Percentiles rank a stretch among this genome's conserved stretches.
Evolutionary conservation across 139 green algal species (phyloP).

Genomic region (Raphidocelis subcapitata): DNA sequence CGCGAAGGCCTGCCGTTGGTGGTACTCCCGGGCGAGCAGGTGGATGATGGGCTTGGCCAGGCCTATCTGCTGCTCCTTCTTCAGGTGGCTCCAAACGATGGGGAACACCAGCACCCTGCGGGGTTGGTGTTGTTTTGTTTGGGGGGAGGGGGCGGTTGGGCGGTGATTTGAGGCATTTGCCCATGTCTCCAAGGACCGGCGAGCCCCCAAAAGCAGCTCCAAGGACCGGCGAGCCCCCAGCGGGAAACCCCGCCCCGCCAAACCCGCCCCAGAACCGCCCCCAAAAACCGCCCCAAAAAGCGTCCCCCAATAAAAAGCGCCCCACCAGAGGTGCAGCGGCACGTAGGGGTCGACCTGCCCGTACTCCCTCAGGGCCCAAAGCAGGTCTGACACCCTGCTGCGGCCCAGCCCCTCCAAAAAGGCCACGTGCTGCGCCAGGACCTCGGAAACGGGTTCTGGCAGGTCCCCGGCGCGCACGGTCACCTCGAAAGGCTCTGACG

Average conservation of each 20-base stretch:
- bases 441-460: not conserved
- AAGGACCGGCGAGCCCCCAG: too few relatives aligned
- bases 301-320: too few relatives aligned
- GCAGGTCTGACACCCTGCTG: conserved; percentile 68
- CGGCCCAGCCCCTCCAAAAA: conserved; percentile 35
- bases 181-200: too few relatives aligned
- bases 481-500: not conserved
- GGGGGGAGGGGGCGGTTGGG: too few relatives aligned
- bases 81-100: conserved; percentile 95
- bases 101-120: conserved; percentile 95
- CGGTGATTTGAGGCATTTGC: too few relatives aligned
- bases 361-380: conserved; percentile 82
- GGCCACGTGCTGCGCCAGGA: conserved; percentile 11
- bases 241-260: too few relatives aligned
- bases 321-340: conserved; percentile 63
- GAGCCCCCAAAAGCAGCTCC: too few relatives aligned
- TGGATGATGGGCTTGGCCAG: conserved; percentile 95
- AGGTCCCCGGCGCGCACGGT: conserved; percentile 8
- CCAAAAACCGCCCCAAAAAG: too few relatives aligned
- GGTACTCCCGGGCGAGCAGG: conserved; percentile 90
- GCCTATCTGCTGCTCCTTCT: conserved; percentile 89
- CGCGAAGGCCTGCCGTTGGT: conserved; percentile 72
- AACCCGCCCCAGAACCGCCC: too few relatives aligned
- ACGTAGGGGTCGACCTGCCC: conserved; percentile 58
- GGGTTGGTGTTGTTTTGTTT: conserved; percentile 33